A percentile compares a stretch with the other conserved stretches of the same genome.
Evolutionary conservation across 768 basidiomycete genomes (phyloP).

Genomic region (Myochromella boudieri): DNA sequence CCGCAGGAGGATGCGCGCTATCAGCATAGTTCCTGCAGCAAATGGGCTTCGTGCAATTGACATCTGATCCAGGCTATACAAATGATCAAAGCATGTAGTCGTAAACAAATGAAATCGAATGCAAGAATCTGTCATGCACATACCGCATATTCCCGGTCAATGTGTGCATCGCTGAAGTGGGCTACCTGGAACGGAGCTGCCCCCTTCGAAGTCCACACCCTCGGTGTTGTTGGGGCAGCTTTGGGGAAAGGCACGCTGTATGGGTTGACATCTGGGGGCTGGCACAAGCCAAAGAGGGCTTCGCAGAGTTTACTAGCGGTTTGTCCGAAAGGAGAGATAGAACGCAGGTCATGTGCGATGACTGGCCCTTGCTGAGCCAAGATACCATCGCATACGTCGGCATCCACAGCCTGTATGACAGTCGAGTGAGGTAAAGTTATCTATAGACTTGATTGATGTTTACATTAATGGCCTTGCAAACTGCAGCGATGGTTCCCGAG

Average conservation of each 20-base stretch:
- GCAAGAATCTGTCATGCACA: constrained; percentile 8
- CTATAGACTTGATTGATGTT: background rate
- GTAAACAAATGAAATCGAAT: background rate
- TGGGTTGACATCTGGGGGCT: constrained; percentile 42
- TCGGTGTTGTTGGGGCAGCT: constrained; percentile 33
- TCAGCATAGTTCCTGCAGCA: constrained; percentile 57
- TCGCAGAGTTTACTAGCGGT: constrained; percentile 57
- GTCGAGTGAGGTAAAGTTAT: background rate
- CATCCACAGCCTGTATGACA: constrained; percentile 42
- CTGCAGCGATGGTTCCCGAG: constrained; percentile 35
- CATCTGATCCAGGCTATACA: constrained; percentile 49
- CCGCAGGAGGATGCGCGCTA: constrained; percentile 31
- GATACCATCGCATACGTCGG: constrained; percentile 59
- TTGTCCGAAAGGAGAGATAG: constrained; percentile 43
- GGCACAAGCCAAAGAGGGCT: constrained; percentile 54
- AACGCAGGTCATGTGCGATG: constrained; percentile 54
- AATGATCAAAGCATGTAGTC: background rate
- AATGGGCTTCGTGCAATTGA: constrained; percentile 58
- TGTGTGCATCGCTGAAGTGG: constrained; percentile 65
- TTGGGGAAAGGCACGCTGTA: constrained; percentile 47
- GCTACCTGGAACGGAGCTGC: constrained; percentile 51
- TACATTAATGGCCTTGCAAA: constrained; percentile 46
- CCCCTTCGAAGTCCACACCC: constrained; percentile 33
- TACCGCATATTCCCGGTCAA: constrained; percentile 56
- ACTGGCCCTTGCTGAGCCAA: constrained; percentile 53